Percentiles rank a stretch among this genome's conserved stretches.
Conservation (phyloP, 176 grass and related monocot genomes). For the Oryza meyeriana region DNA sequence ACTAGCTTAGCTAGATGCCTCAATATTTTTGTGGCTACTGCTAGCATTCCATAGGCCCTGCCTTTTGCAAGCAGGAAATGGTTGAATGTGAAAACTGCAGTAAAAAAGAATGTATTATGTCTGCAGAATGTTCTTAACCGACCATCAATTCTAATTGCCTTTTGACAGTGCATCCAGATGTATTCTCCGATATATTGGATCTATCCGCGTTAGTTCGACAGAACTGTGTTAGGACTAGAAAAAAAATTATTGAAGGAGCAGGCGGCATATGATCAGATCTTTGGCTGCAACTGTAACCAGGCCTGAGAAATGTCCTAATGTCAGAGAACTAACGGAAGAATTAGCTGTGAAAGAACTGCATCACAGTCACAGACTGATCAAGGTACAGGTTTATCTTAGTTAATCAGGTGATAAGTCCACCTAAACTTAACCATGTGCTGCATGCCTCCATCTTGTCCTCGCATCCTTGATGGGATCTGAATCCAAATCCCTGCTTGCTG, state of each 20-base stretch:
- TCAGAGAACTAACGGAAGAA: constrained; percentile 59
- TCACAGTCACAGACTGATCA: constrained; percentile 43
- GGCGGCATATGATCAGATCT: constrained; percentile 40
- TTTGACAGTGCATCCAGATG: constrained; percentile 27
- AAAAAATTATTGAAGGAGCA: constrained; percentile 28
- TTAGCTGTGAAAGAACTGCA: constrained; percentile 76
- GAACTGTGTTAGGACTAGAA: not conserved
- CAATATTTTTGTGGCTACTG: constrained; percentile 4
- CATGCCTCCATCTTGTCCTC: constrained; percentile 34
- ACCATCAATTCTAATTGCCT: constrained; percentile 36
- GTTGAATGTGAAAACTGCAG: not conserved
- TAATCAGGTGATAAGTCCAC: constrained; percentile 3
- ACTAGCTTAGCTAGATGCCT: constrained; percentile 19
- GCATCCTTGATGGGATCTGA: constrained; percentile 72
- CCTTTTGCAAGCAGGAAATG: constrained; percentile 13
- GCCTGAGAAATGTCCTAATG: constrained; percentile 42
- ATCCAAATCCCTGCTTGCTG: constrained; percentile 66
- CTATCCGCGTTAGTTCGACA: constrained; percentile 35
- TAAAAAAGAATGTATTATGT: not conserved
- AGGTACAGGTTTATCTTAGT: constrained; percentile 43
- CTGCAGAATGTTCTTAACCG: constrained; percentile 51
- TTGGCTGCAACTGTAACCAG: constrained; percentile 29
- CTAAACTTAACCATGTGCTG: constrained; percentile 59
- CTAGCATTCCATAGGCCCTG: constrained; percentile 14
- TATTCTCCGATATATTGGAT: constrained; percentile 37